Percentiles rank a stretch among this genome's conserved stretches.
These are phyloP conservation scores for Metschnikowia corniflorae DNA, from an alignment of 805 yeast species.

Conservation along the genomic window DNA sequence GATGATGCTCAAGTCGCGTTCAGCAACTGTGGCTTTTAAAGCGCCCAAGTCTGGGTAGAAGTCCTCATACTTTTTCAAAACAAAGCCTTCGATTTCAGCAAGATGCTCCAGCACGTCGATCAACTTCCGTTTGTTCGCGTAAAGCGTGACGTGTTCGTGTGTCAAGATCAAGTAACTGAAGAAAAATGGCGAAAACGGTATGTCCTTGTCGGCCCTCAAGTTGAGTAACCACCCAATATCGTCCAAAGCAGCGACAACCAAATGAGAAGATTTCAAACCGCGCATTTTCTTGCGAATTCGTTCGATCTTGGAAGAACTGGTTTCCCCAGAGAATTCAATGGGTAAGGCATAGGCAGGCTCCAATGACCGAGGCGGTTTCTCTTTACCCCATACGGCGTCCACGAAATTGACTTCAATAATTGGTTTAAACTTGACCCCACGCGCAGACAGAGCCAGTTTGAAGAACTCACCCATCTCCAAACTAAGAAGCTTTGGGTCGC, in stretches of 20 bases:
- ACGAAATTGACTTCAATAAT: conserved; percentile 29
- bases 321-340: conserved; percentile 33
- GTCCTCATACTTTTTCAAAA: conserved; percentile 48
- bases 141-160: conserved; percentile 42
- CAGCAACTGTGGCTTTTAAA: conserved; percentile 20
- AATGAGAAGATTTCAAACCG: conserved; percentile 22
- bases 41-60: conserved; percentile 55
- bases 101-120: conserved; percentile 30
- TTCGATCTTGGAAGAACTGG: conserved; percentile 27
- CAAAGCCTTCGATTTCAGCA: conserved; percentile 23
- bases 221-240: conserved; percentile 91
- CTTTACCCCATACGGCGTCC: conserved; percentile 37
- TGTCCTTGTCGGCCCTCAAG: conserved; percentile 71
- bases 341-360: conserved; percentile 32
- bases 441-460: conserved; percentile 21
- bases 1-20: conserved; percentile 21
- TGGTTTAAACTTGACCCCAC: conserved; percentile 30
- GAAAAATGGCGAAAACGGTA: conserved; percentile 84
- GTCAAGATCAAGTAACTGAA: conserved; percentile 55
- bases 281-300: conserved; percentile 31
- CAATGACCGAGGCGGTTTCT: conserved; percentile 31
- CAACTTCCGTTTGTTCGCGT: conserved; percentile 48
- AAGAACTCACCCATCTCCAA: conserved; percentile 44
- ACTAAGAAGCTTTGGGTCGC: conserved; percentile 76
- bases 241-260: conserved; percentile 72